Base-by-base conservation (phyloP, 2,329 filamentous ascomycete genomes). In the Eutypella sp. region DNA sequence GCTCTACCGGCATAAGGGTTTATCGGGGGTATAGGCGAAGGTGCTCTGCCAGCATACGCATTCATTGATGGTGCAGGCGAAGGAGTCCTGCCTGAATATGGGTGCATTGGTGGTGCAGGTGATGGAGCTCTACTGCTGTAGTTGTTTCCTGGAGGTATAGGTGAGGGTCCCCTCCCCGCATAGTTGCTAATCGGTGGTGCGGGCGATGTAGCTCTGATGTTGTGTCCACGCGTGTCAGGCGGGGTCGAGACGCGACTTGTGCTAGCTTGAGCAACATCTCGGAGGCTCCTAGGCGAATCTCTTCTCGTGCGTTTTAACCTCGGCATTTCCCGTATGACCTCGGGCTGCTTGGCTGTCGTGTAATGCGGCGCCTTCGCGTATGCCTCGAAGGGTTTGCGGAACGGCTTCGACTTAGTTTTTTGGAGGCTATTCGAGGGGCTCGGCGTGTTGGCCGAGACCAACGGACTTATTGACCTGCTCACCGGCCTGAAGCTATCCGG, bases 401-500 rank as follows among this genome's bases (percentile, higher is more conserved):
- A 84, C 2, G 79, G 77, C 62, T 75, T 82, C 19, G 76, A 75
- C 60, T 84, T 65, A 64, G 78, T 76, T 54, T 75, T 85, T 22
- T 80, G 74, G 1, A 78, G 72, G 20, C 73, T 73, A 55, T 72
- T 75, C 48, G 69, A 73, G 40, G 79, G 73, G 47, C 74, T 77
- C 38, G 78, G 74, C 1, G 78, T 72, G 58, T 72, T 75, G 55
- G 72, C 76, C 50, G 55, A 70, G 52, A 82, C 71, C 67, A 89
- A 68, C 1, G 80, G 79, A 57, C 80, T 84, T 44, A 72, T 73
- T 24, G 78, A 75, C 61, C 83, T 72, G 37, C 73, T 74, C 57
- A 83, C 81, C 49, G 93, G 93, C 47, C 88, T 84, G 64, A 95
- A 97, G 64, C 83, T 81, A 48, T 93, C 82, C 45, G 88, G 86